Evolutionary conservation across 2,329 filamentous ascomycete species (phyloP), one percentile per base, ranked within the genome.

Genomic region (Rhynchosporium secalis): DNA sequence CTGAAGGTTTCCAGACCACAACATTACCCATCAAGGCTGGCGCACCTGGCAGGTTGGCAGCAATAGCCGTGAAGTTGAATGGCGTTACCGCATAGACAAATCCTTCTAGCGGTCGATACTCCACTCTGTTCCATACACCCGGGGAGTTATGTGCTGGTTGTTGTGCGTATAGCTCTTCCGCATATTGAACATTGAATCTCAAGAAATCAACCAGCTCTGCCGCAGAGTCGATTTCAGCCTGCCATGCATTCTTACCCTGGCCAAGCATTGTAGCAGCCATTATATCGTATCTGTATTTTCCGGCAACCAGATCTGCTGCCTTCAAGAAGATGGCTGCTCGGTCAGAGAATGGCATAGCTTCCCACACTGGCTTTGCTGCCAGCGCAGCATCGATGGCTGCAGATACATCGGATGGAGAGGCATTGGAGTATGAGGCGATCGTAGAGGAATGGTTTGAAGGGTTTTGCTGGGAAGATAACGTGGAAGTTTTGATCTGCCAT

Each of bases 221-320:
- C 20, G 94, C 94, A 45, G 93, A 85, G 76, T 98, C 94, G 67
- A 98, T 98, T 82, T 99, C 94, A n/a, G 95, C 94, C 78, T 99
- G 94, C 92, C 92, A 98, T 54, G 91, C 92, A 76, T 97, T 98
- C 85, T 98, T 98, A 72, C 95, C 94, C 78, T 99, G 94, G 65
- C 94, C 95, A 38, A 96, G 81, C 86, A 98, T 96, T 13, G 95
- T 97, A 49, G 92, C 86, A 7, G 95, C 94, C 90, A 98, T 96
- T 71, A 99, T 86, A 61, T 97, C 92, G 78, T 96, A 97, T 74
- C 95, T 86, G 79, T 99, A 98, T 80, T 98, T 98, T 67, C 85
- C 90, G 60, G 90, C 82, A 69, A 99, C 86, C 66, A 99, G 81
- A 75, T 98, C 93, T 40, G 94, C 94, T 3, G 95, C 94, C 83